Percentiles rank a stretch among this genome's conserved stretches.
Conservation (phyloP, 352 stramenopile species). For the Pythium aristosporum region DNA sequence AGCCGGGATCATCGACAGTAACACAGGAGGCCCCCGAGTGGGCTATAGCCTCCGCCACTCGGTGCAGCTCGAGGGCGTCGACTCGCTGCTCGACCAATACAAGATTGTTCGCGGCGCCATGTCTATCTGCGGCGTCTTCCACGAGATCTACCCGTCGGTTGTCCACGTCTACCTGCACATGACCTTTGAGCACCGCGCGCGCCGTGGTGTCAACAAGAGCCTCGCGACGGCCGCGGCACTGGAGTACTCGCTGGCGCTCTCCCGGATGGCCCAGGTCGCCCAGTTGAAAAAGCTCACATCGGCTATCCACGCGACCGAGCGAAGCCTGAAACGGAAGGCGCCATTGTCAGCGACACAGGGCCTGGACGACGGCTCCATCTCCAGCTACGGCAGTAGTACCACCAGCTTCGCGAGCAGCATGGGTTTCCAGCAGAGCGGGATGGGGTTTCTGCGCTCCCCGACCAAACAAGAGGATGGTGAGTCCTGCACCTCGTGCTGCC, state of each 20-base stretch:
- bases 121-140: slow-evolving; percentile 49
- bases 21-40: slow-evolving; percentile 34
- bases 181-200: slow-evolving; percentile 50
- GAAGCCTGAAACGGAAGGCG: neutral
- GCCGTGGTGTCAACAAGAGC: slow-evolving; percentile 34
- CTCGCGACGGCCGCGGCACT: slow-evolving; percentile 39
- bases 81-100: slow-evolving; percentile 30
- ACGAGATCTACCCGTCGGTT: slow-evolving; percentile 39
- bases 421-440: neutral
- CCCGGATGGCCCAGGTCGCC: slow-evolving; percentile 33
- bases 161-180: slow-evolving; percentile 51
- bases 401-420: slow-evolving; percentile 14
- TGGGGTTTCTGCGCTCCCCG: neutral
- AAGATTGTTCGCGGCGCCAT: slow-evolving; percentile 47
- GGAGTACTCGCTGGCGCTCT: slow-evolving; percentile 35
- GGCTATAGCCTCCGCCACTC: slow-evolving; percentile 60
- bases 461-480: neutral
- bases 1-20: slow-evolving; percentile 35
- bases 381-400: slow-evolving; percentile 15
- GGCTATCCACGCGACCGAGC: slow-evolving; percentile 36
- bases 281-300: slow-evolving; percentile 56
- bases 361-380: neutral
- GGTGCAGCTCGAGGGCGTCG: slow-evolving; percentile 42
- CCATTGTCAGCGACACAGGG: slow-evolving; percentile 5
- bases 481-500: slow-evolving; percentile 8